phyloP scores from a whole-genome alignment of 75 land plant species.

The Pseudotsuga menziesii region DNA sequence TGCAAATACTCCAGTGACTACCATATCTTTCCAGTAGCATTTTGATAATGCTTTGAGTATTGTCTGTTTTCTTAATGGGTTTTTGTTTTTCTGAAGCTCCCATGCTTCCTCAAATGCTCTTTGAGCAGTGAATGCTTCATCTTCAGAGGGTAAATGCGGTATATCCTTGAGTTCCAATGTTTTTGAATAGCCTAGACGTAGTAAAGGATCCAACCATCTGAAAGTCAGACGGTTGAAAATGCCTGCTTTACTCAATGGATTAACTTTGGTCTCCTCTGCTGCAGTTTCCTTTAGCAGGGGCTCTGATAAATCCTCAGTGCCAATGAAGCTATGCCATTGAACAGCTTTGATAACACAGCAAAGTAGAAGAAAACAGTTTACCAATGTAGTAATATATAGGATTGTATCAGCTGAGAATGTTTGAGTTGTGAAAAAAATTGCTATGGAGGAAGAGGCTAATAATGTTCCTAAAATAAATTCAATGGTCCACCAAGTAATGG shows the following conservation, averaged over 20 bases:
- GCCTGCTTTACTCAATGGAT: constrained; percentile 13
- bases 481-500: constrained; percentile 26
- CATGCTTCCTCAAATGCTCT: constrained; percentile 29
- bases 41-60: constrained; percentile 26
- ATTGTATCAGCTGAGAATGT: constrained; percentile 1
- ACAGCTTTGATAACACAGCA: constrained; percentile 17
- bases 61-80: constrained; percentile 9
- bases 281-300: constrained; percentile 21
- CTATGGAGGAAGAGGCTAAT: constrained; percentile 12
- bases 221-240: constrained; percentile 44
- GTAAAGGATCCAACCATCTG: constrained; percentile 59
- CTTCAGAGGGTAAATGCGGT: constrained; percentile 49
- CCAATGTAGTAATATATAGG: constrained; percentile 25
- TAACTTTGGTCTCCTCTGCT: not conserved
- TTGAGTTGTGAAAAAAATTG: not conserved
- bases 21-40: constrained; percentile 39
- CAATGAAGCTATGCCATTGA: not conserved
- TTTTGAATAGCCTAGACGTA: constrained; percentile 45
- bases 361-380: constrained; percentile 23
- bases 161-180: constrained; percentile 45
- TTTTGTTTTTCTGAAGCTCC: constrained; percentile 12
- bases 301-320: constrained; percentile 5
- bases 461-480: constrained; percentile 20
- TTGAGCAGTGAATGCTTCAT: constrained; percentile 34
- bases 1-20: constrained; percentile 38